phyloP scores from a whole-genome alignment of 2,329 filamentous ascomycete species.

The Claviceps purpurea region DNA sequence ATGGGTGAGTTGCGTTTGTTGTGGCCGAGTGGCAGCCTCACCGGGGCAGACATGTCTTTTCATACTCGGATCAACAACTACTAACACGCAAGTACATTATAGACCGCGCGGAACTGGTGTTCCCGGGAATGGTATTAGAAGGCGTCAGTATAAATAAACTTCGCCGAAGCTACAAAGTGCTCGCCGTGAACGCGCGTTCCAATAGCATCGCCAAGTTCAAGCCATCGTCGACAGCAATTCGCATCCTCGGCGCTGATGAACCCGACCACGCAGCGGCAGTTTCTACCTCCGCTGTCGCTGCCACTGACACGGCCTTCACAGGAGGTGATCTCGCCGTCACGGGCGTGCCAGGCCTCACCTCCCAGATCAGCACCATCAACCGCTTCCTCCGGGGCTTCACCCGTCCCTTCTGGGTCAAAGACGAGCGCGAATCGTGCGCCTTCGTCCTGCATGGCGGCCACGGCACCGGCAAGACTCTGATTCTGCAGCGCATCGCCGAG shows the following conservation, averaged over 20 bases:
- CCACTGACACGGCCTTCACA: conserved; percentile 1
- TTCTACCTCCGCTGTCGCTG: background rate
- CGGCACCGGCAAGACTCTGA: conserved; percentile 72
- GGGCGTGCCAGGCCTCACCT: conserved; percentile 53
- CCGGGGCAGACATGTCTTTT: background rate
- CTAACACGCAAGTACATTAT: background rate
- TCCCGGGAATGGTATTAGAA: conserved; percentile 59
- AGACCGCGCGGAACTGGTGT: conserved; percentile 54
- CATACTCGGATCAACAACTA: background rate
- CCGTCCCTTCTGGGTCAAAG: conserved; percentile 16
- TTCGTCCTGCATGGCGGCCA: conserved; percentile 68
- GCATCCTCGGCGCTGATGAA: conserved; percentile 22
- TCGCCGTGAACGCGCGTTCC: conserved; percentile 39
- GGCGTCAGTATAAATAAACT: conserved; percentile 27
- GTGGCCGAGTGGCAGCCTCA: background rate
- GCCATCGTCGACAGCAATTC: conserved; percentile 22
- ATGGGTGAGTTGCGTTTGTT: conserved; percentile 15
- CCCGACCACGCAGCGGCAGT: conserved; percentile 8
- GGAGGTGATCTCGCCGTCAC: conserved; percentile 29
- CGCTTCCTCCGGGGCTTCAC: conserved; percentile 46
- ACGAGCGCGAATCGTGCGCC: conserved; percentile 32
- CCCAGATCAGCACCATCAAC: conserved; percentile 54
- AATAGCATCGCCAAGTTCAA: conserved; percentile 31
- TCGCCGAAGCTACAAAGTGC: conserved; percentile 36
- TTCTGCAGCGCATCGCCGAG: conserved; percentile 54